Evolutionary conservation across 352 stramenopile species (phyloP).

Genomic region (Ochromonadaceae sp.): DNA sequence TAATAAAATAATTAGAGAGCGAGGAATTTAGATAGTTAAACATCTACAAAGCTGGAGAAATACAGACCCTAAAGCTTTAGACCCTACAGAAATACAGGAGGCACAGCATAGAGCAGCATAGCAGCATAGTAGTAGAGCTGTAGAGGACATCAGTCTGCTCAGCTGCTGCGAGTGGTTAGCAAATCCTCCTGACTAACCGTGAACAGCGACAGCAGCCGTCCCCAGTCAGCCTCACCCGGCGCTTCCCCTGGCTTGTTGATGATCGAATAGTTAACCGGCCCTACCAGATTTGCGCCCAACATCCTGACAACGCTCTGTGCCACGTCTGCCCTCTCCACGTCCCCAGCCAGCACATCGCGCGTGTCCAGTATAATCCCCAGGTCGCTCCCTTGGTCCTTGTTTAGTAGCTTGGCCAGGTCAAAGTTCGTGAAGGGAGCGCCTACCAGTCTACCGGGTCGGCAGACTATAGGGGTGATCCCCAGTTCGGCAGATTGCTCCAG

Average conservation of each 20-base stretch:
- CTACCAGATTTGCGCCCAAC: neutral
- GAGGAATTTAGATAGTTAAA: too few relatives aligned
- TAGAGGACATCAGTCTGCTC: too few relatives aligned
- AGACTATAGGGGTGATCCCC: conserved; percentile 36
- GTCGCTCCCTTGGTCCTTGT: conserved; percentile 22
- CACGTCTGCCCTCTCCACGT: conserved; percentile 8
- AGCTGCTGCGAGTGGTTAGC: too few relatives aligned
- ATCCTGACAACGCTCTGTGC: conserved; percentile 2
- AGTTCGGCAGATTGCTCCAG: conserved; percentile 17
- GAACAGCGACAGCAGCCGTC: too few relatives aligned
- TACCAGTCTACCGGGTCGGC: conserved; percentile 40
- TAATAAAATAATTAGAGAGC: too few relatives aligned
- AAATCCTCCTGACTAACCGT: too few relatives aligned
- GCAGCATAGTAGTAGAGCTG: too few relatives aligned
- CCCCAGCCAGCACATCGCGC: conserved; percentile 17
- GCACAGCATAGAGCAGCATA: too few relatives aligned
- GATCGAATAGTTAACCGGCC: neutral
- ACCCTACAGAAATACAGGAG: too few relatives aligned
- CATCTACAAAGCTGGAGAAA: too few relatives aligned
- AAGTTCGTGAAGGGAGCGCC: conserved; percentile 47
- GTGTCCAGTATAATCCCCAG: conserved; percentile 17
- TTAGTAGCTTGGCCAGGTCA: conserved; percentile 23
- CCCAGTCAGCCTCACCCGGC: too few relatives aligned
- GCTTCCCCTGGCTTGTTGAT: neutral
- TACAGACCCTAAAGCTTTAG: too few relatives aligned